These are phyloP conservation scores for Mallotus japonicus DNA, from an alignment of 441 rosid species.

Conservation along the genomic window DNA sequence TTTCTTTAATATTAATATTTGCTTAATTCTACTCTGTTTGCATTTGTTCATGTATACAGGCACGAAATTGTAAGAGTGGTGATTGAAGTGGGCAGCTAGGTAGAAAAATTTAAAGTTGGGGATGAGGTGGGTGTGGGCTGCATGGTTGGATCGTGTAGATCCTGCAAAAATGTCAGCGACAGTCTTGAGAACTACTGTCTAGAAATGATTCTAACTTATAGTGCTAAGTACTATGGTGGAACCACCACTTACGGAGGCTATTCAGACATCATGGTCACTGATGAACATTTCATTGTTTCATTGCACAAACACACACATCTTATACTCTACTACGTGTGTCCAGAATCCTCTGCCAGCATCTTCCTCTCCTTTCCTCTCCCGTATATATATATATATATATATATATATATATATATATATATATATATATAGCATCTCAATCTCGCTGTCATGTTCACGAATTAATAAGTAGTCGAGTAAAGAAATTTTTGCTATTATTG, in stretches of 20 bases:
- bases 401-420: too few species aligned
- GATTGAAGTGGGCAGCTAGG: conserved; percentile 11
- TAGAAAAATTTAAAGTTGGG: conserved; percentile 20
- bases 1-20: conserved; percentile 85
- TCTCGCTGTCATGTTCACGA: too few species aligned
- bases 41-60: conserved; percentile 3
- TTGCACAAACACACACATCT: too few species aligned
- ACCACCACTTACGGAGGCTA: too few species aligned
- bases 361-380: too few species aligned
- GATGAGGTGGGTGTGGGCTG: conserved; percentile 73
- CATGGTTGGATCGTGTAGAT: conserved; percentile 58
- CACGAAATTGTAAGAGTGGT: conserved; percentile 22
- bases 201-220: conserved; percentile 38
- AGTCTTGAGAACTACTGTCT: conserved; percentile 70
- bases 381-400: too few species aligned
- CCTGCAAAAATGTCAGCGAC: conserved; percentile 53
- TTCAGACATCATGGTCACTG: conserved; percentile 26
- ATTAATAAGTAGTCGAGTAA: too few species aligned
- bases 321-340: too few species aligned
- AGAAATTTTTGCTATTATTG: too few species aligned
- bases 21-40: not conserved
- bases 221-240: too few species aligned
- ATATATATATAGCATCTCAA: too few species aligned
- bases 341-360: too few species aligned
- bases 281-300: conserved; percentile 30